Evolutionary conservation across 2,329 filamentous ascomycete species (phyloP).

Genomic region (Hymenoscyphus scutula): DNA sequence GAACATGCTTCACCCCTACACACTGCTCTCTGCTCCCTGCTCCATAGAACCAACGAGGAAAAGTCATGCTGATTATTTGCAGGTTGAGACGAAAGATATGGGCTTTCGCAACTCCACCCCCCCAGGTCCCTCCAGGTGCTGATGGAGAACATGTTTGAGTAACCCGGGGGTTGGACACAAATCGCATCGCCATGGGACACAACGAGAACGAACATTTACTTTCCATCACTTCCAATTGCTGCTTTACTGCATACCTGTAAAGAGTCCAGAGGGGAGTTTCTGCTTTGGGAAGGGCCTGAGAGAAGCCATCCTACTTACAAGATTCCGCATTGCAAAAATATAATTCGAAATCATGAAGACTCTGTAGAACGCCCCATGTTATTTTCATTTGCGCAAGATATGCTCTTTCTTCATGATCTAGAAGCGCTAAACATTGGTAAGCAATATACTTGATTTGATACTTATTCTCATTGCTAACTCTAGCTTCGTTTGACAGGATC

Average conservation of each 20-base stretch:
- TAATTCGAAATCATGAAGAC: neutral
- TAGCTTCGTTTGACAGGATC: neutral
- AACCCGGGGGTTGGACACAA: no score
- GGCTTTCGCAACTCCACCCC: no score
- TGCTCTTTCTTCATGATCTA: neutral
- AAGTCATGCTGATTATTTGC: no score
- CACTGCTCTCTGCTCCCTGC: no score
- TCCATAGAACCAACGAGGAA: no score
- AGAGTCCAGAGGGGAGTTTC: neutral
- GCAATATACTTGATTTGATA: neutral
- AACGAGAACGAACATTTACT: no score
- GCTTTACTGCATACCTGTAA: neutral
- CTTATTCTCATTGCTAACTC: neutral
- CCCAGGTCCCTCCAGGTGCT: no score
- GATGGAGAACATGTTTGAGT: no score
- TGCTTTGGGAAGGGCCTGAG: neutral
- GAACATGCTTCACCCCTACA: no score
- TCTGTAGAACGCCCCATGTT: neutral
- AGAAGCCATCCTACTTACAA: neutral
- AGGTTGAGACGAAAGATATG: no score
- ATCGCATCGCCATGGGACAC: no score
- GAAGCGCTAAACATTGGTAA: neutral
- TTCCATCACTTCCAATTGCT: no score
- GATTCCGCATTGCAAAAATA: neutral
- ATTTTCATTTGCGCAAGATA: neutral